Evolutionary conservation across 2,329 filamentous ascomycete species (phyloP).

Genomic region (Tricladium varicosporioides): DNA sequence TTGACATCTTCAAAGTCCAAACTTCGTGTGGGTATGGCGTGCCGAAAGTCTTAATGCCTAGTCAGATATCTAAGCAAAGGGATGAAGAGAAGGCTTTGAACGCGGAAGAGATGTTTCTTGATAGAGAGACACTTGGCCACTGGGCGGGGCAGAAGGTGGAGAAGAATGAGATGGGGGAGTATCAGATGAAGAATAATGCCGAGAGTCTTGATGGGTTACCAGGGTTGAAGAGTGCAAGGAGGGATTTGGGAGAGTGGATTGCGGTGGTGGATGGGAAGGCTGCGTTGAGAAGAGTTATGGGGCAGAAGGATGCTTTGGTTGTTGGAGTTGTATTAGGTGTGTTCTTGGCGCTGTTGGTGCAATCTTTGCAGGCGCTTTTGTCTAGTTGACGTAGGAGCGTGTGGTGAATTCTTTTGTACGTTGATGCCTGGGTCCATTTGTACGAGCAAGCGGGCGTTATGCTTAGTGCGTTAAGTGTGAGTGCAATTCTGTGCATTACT

Average conservation of each 20-base stretch:
- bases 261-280: constrained; percentile 39
- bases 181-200: constrained; percentile 55
- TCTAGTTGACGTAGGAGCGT: neutral
- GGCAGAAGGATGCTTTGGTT: constrained; percentile 12
- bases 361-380: neutral
- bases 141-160: constrained; percentile 49
- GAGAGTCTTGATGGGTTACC: constrained; percentile 58
- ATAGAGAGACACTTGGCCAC: constrained; percentile 54
- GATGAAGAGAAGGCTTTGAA: constrained; percentile 10
- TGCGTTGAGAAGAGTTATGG: constrained; percentile 13
- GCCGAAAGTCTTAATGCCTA: constrained; percentile 36
- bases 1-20: constrained; percentile 64
- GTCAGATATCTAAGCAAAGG: constrained; percentile 5
- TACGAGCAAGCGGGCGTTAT: too few species aligned
- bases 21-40: constrained; percentile 67
- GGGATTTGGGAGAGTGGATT: constrained; percentile 46
- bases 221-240: constrained; percentile 52
- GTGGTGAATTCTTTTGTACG: neutral
- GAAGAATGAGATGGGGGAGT: constrained; percentile 49
- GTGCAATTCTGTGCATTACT: too few species aligned
- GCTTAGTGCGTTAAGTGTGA: too few species aligned
- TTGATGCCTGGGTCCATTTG: too few species aligned
- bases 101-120: constrained; percentile 43
- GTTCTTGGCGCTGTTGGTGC: constrained; percentile 4
- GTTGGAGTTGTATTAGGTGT: constrained; percentile 16